These are phyloP conservation scores for Saturnispora zaruensis DNA, from an alignment of 805 yeast species.

Conservation along the genomic window DNA sequence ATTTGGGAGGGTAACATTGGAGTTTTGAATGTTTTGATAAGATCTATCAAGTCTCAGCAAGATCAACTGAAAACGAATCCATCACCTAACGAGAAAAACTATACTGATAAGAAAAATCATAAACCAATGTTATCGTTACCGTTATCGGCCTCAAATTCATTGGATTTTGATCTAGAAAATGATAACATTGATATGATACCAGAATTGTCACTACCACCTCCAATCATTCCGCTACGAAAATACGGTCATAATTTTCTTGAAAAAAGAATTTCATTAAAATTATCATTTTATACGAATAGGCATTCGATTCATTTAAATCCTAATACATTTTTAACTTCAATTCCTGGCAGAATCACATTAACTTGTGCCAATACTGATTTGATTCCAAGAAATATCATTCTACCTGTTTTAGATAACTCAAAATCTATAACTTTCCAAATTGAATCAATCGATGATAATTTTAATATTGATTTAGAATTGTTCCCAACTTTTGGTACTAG, in stretches of 20 bases:
- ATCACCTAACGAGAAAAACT: not conserved
- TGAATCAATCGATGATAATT: slow-evolving; percentile 58
- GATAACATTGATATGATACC: slow-evolving; percentile 68
- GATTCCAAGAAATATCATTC: slow-evolving; percentile 76
- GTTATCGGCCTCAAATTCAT: not conserved
- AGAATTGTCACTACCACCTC: slow-evolving; percentile 88
- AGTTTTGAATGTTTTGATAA: slow-evolving; percentile 64
- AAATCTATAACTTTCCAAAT: slow-evolving; percentile 72
- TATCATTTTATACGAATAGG: slow-evolving; percentile 49
- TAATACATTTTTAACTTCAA: slow-evolving; percentile 36
- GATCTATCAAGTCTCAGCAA: slow-evolving; percentile 14
- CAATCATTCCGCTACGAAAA: slow-evolving; percentile 84
- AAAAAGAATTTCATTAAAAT: slow-evolving; percentile 75
- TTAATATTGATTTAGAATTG: slow-evolving; percentile 77
- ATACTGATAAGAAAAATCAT: not conserved
- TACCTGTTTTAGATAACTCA: slow-evolving; percentile 66
- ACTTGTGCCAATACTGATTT: slow-evolving; percentile 69
- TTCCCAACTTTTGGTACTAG: slow-evolving; percentile 94
- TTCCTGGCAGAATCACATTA: slow-evolving; percentile 78
- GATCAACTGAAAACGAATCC: not conserved
- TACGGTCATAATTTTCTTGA: slow-evolving; percentile 96
- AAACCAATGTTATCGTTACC: not conserved
- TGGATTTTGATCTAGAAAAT: slow-evolving; percentile 13
- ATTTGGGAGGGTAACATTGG: slow-evolving; percentile 88
- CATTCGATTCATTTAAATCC: slow-evolving; percentile 38